phyloP scores from a whole-genome alignment of 345 rosid species.

The Moricandia arvensis region DNA sequence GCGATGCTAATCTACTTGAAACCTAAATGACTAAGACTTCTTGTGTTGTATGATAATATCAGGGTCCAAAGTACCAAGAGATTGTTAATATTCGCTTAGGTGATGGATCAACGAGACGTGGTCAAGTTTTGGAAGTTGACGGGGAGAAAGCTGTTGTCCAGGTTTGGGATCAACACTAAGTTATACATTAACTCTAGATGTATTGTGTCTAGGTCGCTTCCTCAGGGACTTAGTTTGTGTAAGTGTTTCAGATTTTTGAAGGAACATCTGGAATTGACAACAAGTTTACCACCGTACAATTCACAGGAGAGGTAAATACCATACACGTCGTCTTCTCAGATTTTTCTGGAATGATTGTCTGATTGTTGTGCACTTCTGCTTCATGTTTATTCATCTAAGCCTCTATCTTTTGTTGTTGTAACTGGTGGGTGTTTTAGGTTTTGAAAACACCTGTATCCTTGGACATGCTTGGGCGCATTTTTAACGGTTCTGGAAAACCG shows the following conservation, averaged over 20 bases:
- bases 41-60: background rate
- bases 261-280: constrained; percentile 96
- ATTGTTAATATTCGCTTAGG: constrained; percentile 94
- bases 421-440: constrained; percentile 49
- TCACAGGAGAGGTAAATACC: constrained; percentile 75
- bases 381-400: background rate
- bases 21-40: background rate
- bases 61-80: constrained; percentile 98
- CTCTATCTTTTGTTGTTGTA: background rate
- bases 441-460: constrained; percentile 89
- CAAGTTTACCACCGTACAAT: constrained; percentile 86
- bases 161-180: constrained; percentile 36
- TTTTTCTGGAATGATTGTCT: background rate
- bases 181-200: no score
- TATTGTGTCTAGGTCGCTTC: no score
- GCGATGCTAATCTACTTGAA: background rate
- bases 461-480: constrained; percentile 98
- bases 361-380: background rate
- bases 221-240: background rate
- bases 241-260: constrained; percentile 67
- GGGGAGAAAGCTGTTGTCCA: constrained; percentile 99
- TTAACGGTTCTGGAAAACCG: constrained; percentile 97
- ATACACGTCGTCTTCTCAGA: background rate
- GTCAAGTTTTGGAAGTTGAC: constrained; percentile 97
- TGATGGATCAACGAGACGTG: constrained; percentile 90